A percentile compares a stretch with the other conserved stretches of the same genome.
Conservation (phyloP, 139 green algal genomes). For the Chlamydomonas eustigma region DNA sequence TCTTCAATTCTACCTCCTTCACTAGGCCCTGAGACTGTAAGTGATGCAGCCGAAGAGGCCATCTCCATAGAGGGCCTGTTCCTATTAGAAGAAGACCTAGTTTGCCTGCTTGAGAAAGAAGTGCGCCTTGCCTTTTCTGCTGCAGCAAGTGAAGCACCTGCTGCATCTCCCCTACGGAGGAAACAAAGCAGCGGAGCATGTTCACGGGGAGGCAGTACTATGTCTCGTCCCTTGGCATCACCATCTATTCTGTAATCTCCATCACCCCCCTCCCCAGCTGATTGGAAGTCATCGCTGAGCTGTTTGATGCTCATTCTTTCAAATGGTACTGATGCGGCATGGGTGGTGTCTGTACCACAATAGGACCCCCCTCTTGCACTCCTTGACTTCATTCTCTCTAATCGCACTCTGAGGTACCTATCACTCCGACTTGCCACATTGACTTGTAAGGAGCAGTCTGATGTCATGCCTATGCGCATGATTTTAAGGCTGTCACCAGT, state of each 20-base stretch:
- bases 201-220: neutral
- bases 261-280: too few relatives aligned
- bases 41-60: neutral
- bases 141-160: neutral
- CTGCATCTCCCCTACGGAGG: neutral
- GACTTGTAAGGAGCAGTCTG: constrained; percentile 21
- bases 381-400: constrained; percentile 2
- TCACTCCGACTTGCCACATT: constrained; percentile 15
- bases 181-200: neutral
- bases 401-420: constrained; percentile 25
- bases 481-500: too few relatives aligned
- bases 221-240: too few relatives aligned
- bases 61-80: neutral
- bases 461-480: too few relatives aligned
- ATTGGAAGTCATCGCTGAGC: too few relatives aligned
- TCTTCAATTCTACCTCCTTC: neutral
- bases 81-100: neutral
- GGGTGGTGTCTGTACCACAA: neutral
- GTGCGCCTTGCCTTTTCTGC: neutral
- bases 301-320: neutral
- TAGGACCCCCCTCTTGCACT: neutral
- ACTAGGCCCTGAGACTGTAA: neutral
- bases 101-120: neutral
- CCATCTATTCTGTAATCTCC: too few relatives aligned
- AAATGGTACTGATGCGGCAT: neutral